Percentiles rank a stretch among this genome's conserved stretches.
These are phyloP conservation scores for Xylariaceae sp. DNA, from an alignment of 2,329 filamentous ascomycete genomes.

Conservation along the genomic window DNA sequence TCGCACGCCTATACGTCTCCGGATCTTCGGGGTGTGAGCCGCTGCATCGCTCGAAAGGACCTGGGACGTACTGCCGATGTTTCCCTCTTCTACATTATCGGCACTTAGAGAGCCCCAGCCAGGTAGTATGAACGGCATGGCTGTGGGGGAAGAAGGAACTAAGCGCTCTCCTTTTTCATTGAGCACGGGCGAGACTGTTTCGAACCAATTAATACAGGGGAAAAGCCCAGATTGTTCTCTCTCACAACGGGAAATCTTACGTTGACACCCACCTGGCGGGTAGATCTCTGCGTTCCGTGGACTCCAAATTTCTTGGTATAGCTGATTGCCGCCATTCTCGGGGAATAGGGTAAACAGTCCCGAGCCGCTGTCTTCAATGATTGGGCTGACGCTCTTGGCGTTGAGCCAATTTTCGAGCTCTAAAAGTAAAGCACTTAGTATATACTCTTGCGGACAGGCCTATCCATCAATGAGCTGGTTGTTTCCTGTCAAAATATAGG, in stretches of 20 bases:
- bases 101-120: not conserved
- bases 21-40: slow-evolving; percentile 15
- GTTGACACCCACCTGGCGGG: not conserved
- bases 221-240: not conserved
- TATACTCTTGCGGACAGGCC: not conserved
- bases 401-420: not conserved
- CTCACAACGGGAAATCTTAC: not conserved
- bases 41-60: not conserved
- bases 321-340: not conserved
- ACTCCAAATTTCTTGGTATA: not conserved
- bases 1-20: not conserved
- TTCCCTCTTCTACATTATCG: not conserved
- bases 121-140: not conserved
- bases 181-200: not conserved
- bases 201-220: not conserved
- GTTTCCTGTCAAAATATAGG: not conserved
- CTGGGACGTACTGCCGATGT: not conserved
- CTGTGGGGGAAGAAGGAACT: not conserved
- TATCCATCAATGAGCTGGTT: not conserved
- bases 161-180: not conserved
- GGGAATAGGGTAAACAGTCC: not conserved
- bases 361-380: not conserved
- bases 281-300: slow-evolving; percentile 8
- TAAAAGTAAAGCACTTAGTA: not conserved
- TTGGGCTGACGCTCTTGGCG: not conserved